Percentiles rank a stretch among this genome's conserved stretches.
These are phyloP conservation scores for Clonostachys solani DNA, from an alignment of 2,329 filamentous ascomycete species.

Conservation along the genomic window DNA sequence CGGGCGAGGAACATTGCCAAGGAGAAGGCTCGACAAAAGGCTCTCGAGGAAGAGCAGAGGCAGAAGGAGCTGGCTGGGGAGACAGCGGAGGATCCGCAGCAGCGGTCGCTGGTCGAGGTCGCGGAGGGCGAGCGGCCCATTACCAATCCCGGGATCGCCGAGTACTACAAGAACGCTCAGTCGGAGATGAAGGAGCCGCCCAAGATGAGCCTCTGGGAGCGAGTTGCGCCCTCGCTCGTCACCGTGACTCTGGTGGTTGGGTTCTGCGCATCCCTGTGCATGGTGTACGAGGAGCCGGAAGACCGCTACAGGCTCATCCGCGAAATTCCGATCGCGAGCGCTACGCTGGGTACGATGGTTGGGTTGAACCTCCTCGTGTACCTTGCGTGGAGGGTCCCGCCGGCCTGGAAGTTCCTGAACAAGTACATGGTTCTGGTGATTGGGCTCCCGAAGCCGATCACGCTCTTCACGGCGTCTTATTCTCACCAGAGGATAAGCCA, in stretches of 20 bases:
- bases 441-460: slow-evolving; percentile 58
- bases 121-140: slow-evolving; percentile 28
- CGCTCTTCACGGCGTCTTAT: slow-evolving; percentile 61
- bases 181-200: slow-evolving; percentile 36
- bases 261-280: slow-evolving; percentile 35
- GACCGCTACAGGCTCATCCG: slow-evolving; percentile 49
- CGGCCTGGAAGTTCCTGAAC: slow-evolving; percentile 63
- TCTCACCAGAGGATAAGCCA: slow-evolving; percentile 64
- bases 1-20: slow-evolving; percentile 47
- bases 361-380: slow-evolving; percentile 54
- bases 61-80: slow-evolving; percentile 19
- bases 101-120: slow-evolving; percentile 35
- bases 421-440: slow-evolving; percentile 62
- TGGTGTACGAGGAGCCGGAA: slow-evolving; percentile 50
- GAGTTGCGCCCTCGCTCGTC: slow-evolving; percentile 50
- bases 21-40: slow-evolving; percentile 39
- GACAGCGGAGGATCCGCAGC: slow-evolving; percentile 22
- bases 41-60: slow-evolving; percentile 33
- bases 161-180: slow-evolving; percentile 38
- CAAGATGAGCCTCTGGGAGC: slow-evolving; percentile 36
- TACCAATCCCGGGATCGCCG: slow-evolving; percentile 27
- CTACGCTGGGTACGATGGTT: slow-evolving; percentile 61
- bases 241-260: slow-evolving; percentile 40
- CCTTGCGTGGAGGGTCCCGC: slow-evolving; percentile 58
- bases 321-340: slow-evolving; percentile 55